Evolutionary conservation across 352 stramenopile genomes (phyloP).

Genomic region (Pythium coloratum): DNA sequence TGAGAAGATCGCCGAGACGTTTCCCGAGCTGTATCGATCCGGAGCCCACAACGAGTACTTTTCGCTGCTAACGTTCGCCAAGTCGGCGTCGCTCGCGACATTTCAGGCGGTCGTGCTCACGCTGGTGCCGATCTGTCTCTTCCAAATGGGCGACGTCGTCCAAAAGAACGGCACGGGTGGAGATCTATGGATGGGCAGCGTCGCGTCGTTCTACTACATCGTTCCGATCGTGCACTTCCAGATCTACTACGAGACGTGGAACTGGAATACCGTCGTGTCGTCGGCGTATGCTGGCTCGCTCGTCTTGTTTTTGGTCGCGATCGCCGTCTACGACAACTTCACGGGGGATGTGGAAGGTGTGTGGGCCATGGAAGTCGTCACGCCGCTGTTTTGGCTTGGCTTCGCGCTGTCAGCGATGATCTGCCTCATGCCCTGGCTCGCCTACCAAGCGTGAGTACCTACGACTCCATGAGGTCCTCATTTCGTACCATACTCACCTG

Average conservation of each 20-base stretch:
- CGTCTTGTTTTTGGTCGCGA: slow-evolving; percentile 43
- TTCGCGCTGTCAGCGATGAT: slow-evolving; percentile 42
- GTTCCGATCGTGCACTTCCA: slow-evolving; percentile 92
- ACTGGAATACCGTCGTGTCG: slow-evolving; percentile 57
- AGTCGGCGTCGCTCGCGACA: slow-evolving; percentile 41
- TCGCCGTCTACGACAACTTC: slow-evolving; percentile 60
- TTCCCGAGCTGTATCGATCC: slow-evolving; percentile 72
- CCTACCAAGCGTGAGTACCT: slow-evolving; percentile 58
- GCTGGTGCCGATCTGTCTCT: slow-evolving; percentile 49
- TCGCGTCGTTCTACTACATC: slow-evolving; percentile 92
- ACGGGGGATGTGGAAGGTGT: slow-evolving; percentile 47
- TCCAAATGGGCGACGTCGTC: slow-evolving; percentile 55
- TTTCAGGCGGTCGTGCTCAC: slow-evolving; percentile 67
- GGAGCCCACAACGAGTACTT: slow-evolving; percentile 65
- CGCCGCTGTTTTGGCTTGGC: slow-evolving; percentile 61
- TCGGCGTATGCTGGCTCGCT: slow-evolving; percentile 53
- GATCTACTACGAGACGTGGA: slow-evolving; percentile 79
- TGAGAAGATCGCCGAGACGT: slow-evolving; percentile 59
- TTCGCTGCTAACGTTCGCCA: slow-evolving; percentile 46
- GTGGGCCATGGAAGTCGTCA: slow-evolving; percentile 35
- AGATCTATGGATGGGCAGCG: slow-evolving; percentile 89
- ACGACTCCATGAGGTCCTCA: neutral
- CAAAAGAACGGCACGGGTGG: slow-evolving; percentile 37
- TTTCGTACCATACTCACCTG: neutral
- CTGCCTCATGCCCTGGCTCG: slow-evolving; percentile 65